Evolutionary conservation across 2,329 filamentous ascomycete genomes (phyloP), one percentile per base, ranked within the genome.

Genomic region (Fusarium phyllophilum): DNA sequence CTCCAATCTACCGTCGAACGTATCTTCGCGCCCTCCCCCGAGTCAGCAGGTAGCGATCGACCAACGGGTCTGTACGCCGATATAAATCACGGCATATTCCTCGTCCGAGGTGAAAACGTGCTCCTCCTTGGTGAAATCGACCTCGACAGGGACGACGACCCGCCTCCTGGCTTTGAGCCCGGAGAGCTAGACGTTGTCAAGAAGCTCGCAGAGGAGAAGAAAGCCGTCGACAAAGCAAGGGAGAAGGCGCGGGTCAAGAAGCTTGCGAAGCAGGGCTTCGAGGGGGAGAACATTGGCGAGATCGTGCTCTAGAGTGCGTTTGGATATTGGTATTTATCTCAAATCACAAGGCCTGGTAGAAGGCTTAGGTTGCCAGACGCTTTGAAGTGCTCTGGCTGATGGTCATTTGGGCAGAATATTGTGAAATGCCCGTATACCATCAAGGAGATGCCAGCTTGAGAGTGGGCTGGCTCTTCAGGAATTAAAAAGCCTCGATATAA

Each of bases 101-200:
- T 98, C 41, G 94, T 99, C 51, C 89, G 96, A 67, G 96, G 96
- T 76, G 96, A 99, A 85, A 99, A 99, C 82, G 96, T 99, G n/a
- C 87, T 97, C 58, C 87, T 99, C 49, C 89, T 98, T 24, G 96
- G 96, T 42, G 97, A 98, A 84, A 97, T 99, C 78, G 96, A 99
- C 82, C 90, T 99, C 31, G 96, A 99, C 85, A 94, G 93, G 80
- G 96, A 99, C 83, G 96, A 99, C 82, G 92, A 97, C 66, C 87
- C 94, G 24, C 88, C 94, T 20, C 94, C 94, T 2, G 90, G 91
- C 38, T 94, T 93, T 73, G 85, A 90, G 78, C 80, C 82, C 73
- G 94, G 91, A 4, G 88, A 94, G 2, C 85, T 91, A 54, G 89
- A 92, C 52, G 84, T 92, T 72, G 94, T 97, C 42, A 90, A 92